phyloP scores from a whole-genome alignment of 345 rosid genomes.

The Alliaria petiolata region DNA sequence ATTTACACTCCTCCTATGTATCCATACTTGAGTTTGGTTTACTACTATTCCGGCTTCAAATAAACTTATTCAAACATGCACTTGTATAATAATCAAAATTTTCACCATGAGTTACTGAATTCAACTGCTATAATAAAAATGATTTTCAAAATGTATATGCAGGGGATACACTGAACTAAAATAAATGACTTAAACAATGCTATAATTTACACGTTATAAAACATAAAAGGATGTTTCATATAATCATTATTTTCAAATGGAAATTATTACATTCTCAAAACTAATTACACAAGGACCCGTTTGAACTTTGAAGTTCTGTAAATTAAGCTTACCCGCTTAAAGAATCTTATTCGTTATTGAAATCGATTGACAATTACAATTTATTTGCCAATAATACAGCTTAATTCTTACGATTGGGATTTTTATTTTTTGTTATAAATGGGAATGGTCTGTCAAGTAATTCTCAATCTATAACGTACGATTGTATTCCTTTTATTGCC shows the following conservation, averaged over 20 bases:
- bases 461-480: not conserved
- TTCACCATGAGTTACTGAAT: not conserved
- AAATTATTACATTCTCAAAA: slow-evolving; percentile 10
- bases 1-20: not conserved
- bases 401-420: not conserved
- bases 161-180: too few species aligned
- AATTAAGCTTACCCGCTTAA: not conserved
- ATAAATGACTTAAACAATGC: too few species aligned
- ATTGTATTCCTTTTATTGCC: slow-evolving; percentile 32
- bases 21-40: not conserved
- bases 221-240: slow-evolving; percentile 9
- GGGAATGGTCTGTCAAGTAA: slow-evolving; percentile 10
- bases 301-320: not conserved
- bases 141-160: not conserved
- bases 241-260: not conserved
- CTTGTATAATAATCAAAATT: not conserved
- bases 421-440: not conserved
- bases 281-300: slow-evolving; percentile 12
- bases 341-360: slow-evolving; percentile 14
- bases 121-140: not conserved
- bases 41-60: not conserved
- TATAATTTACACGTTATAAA: too few species aligned
- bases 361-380: slow-evolving; percentile 10
- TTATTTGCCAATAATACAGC: slow-evolving; percentile 5
- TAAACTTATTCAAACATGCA: not conserved